Evolutionary conservation across 2,329 filamentous ascomycete genomes (phyloP).

Genomic region (Calonectria fujianensis): DNA sequence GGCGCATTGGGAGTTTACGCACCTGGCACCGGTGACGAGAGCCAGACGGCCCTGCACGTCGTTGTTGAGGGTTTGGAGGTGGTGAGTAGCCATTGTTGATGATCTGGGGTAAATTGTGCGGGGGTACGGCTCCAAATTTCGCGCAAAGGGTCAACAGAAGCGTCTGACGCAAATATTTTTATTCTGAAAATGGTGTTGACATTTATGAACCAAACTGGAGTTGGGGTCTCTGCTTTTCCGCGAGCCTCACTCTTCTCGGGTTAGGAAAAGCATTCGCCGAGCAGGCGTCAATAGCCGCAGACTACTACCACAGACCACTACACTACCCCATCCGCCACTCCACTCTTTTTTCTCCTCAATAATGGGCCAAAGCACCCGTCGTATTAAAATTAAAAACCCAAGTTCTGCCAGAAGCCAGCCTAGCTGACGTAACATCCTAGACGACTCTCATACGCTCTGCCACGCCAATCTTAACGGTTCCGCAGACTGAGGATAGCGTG

Average conservation of each 20-base stretch:
- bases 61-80: constrained; percentile 43
- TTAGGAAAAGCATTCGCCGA: constrained; percentile 15
- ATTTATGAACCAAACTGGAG: not conserved
- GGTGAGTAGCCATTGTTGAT: constrained; percentile 30
- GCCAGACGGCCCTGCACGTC: constrained; percentile 45
- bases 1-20: constrained; percentile 20
- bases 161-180: not conserved
- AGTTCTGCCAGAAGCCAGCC: not conserved
- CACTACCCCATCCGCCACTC: constrained; percentile 2
- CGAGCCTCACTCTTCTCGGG: not conserved
- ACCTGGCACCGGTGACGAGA: constrained; percentile 49
- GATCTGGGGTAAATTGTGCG: not conserved
- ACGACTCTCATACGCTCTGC: constrained; percentile 17
- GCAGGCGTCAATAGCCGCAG: not conserved
- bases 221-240: not conserved
- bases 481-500: constrained; percentile 16
- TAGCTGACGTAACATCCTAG: constrained; percentile 23
- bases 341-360: constrained; percentile 8
- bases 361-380: constrained; percentile 23
- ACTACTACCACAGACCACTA: not conserved
- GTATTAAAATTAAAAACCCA: constrained; percentile 13
- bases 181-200: constrained; percentile 17
- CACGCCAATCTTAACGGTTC: constrained; percentile 16
- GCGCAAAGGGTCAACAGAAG: not conserved
- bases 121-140: constrained; percentile 16